Evolutionary conservation across 2,329 filamentous ascomycete species (phyloP).

Genomic region (Apiospora marii): DNA sequence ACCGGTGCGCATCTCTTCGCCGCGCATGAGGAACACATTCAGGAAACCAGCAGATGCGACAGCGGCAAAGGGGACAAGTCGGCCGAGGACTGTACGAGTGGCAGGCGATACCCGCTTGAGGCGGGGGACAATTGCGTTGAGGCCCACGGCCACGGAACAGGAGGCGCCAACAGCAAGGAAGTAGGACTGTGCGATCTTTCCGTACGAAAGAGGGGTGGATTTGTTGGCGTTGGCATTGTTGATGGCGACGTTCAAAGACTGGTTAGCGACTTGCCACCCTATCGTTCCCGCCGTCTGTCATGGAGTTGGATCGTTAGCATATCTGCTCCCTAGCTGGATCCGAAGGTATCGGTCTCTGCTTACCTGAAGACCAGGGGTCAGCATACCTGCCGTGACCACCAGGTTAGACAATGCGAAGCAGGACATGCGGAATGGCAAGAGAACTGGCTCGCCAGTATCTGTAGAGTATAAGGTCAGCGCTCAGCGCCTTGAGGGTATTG

Average conservation of each 20-base stretch:
- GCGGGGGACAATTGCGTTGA: constrained; percentile 89
- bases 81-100: constrained; percentile 77
- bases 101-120: constrained; percentile 78
- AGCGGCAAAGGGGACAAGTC: constrained; percentile 95
- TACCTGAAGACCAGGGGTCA: constrained; percentile 84
- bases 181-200: constrained; percentile 88
- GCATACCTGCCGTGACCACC: constrained; percentile 95
- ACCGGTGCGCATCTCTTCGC: constrained; percentile 90
- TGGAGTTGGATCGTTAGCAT: background rate
- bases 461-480: constrained; percentile 24
- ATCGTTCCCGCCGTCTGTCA: constrained; percentile 80
- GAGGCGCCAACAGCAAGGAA: constrained; percentile 90
- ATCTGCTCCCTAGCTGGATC: background rate
- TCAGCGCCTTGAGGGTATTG: background rate
- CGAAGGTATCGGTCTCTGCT: constrained; percentile 33
- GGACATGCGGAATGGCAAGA: constrained; percentile 97
- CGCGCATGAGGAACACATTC: constrained; percentile 97
- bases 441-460: constrained; percentile 93
- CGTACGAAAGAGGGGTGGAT: constrained; percentile 83
- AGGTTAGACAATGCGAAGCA: constrained; percentile 93
- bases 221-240: constrained; percentile 99
- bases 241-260: constrained; percentile 97
- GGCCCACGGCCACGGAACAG: constrained; percentile 89
- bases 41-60: constrained; percentile 90
- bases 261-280: constrained; percentile 94